Conservation (phyloP, 2,329 filamentous ascomycete species). For the Epichloe elymi region DNA sequence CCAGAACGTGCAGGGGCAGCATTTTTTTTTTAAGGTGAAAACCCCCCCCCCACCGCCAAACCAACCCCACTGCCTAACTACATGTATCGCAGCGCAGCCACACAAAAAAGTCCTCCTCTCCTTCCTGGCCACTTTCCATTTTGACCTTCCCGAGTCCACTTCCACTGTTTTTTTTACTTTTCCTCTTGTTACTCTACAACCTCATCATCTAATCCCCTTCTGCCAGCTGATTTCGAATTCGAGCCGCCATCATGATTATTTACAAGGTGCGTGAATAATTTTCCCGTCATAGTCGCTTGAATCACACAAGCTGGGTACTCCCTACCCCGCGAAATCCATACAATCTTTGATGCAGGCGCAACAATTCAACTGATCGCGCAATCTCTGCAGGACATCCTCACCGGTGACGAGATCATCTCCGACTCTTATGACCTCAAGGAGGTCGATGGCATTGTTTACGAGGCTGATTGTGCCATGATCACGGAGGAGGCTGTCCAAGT, state of each 20-base stretch:
- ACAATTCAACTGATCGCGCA: constrained; percentile 14
- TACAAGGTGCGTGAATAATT: constrained; percentile 42
- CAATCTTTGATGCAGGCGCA: not conserved
- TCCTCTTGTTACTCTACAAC: constrained; percentile 5
- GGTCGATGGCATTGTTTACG: constrained; percentile 69
- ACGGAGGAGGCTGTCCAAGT: constrained; percentile 61
- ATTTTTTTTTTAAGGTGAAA: not conserved
- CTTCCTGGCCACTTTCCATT: constrained; percentile 1
- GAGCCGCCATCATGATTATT: constrained; percentile 56
- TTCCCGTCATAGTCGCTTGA: not conserved
- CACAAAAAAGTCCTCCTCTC: not conserved
- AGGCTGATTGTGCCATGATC: constrained; percentile 88
- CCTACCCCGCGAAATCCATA: constrained; percentile 4
- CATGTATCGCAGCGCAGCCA: not conserved
- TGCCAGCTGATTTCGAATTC: constrained; percentile 6
- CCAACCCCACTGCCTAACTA: not conserved
- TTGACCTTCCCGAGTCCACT: not conserved
- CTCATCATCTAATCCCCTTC: constrained; percentile 7
- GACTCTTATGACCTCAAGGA: constrained; percentile 81
- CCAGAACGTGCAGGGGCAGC: not conserved
- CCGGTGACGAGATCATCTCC: constrained; percentile 90
- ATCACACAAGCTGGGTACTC: not conserved
- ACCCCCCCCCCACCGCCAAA: not conserved
- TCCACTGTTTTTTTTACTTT: not conserved
- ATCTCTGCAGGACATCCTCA: constrained; percentile 62